These are phyloP conservation scores for Hericium erinaceus DNA, from an alignment of 768 basidiomycete species.

Conservation along the genomic window DNA sequence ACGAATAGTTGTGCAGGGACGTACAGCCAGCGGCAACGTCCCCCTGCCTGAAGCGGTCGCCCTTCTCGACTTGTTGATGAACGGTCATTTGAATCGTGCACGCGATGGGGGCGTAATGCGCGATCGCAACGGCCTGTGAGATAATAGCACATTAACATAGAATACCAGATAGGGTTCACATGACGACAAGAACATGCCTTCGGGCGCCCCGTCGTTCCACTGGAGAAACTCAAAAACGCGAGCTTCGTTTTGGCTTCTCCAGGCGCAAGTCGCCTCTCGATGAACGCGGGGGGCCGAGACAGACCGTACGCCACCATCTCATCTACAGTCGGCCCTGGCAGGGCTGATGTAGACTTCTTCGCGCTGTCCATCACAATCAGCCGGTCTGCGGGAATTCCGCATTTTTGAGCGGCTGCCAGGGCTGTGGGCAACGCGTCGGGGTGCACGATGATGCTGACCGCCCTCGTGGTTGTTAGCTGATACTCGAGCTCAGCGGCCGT, in stretches of 20 bases:
- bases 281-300: slow-evolving; percentile 28
- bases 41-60: slow-evolving; percentile 38
- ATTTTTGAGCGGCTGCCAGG: slow-evolving; percentile 21
- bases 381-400: slow-evolving; percentile 22
- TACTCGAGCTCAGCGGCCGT: slow-evolving; percentile 48
- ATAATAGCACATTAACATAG: slow-evolving; percentile 22
- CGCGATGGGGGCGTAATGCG: slow-evolving; percentile 53
- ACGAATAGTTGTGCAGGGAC: neutral
- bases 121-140: slow-evolving; percentile 51
- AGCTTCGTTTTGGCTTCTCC: slow-evolving; percentile 55
- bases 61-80: slow-evolving; percentile 15
- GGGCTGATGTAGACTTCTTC: neutral
- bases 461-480: slow-evolving; percentile 31
- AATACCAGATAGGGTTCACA: neutral
- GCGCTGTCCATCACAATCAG: slow-evolving; percentile 19
- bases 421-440: slow-evolving; percentile 21
- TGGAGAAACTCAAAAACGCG: slow-evolving; percentile 65
- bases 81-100: slow-evolving; percentile 29
- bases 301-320: slow-evolving; percentile 37
- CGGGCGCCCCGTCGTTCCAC: slow-evolving; percentile 60
- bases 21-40: slow-evolving; percentile 51
- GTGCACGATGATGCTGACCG: slow-evolving; percentile 22
- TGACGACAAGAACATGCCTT: slow-evolving; percentile 12
- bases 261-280: slow-evolving; percentile 35
- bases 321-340: slow-evolving; percentile 27